Percentiles rank a stretch among this genome's conserved stretches.
phyloP scores from a whole-genome alignment of 2,329 filamentous ascomycete species.

The Emericellopsis cladophorae region DNA sequence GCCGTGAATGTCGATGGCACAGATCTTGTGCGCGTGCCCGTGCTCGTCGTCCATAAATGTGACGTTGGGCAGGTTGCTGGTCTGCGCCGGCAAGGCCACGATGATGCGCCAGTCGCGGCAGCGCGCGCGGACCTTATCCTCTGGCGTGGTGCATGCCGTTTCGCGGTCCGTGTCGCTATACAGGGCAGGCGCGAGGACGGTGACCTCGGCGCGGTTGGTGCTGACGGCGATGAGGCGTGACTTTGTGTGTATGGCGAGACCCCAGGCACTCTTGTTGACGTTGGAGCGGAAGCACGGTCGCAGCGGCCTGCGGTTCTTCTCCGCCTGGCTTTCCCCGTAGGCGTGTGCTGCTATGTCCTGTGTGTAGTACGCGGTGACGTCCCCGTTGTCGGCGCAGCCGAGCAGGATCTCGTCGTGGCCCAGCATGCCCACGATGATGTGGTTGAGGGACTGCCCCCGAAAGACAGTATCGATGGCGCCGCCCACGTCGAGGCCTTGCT shows the following conservation, averaged over 20 bases:
- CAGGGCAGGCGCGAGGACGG: constrained; percentile 37
- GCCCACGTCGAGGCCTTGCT: constrained; percentile 22
- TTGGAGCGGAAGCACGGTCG: constrained; percentile 59
- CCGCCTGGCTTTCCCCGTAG: constrained; percentile 6
- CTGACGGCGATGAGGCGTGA: constrained; percentile 81
- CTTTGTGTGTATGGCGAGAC: constrained; percentile 65
- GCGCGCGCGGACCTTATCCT: constrained; percentile 24
- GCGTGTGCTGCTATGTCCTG: constrained; percentile 34
- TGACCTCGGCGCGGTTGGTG: constrained; percentile 52
- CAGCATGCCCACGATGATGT: constrained; percentile 54
- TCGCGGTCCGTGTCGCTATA: constrained; percentile 1
- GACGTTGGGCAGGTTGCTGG: constrained; percentile 40
- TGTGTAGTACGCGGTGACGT: constrained; percentile 59
- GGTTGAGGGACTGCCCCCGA: constrained; percentile 53
- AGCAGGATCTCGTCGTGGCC: constrained; percentile 59
- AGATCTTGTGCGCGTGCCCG: constrained; percentile 35
- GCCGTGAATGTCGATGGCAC: constrained; percentile 37
- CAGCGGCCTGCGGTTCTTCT: neutral
- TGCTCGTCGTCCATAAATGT: constrained; percentile 31
- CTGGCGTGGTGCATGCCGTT: constrained; percentile 3
- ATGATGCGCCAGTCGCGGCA: constrained; percentile 37
- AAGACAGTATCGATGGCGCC: constrained; percentile 37
- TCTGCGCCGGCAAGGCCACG: constrained; percentile 23
- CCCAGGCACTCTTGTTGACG: constrained; percentile 76
- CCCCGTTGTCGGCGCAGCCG: constrained; percentile 60